Evolutionary conservation across 2,329 filamentous ascomycete species (phyloP), one percentile per base, ranked within the genome.

Genomic region (Pyricularia grisea): DNA sequence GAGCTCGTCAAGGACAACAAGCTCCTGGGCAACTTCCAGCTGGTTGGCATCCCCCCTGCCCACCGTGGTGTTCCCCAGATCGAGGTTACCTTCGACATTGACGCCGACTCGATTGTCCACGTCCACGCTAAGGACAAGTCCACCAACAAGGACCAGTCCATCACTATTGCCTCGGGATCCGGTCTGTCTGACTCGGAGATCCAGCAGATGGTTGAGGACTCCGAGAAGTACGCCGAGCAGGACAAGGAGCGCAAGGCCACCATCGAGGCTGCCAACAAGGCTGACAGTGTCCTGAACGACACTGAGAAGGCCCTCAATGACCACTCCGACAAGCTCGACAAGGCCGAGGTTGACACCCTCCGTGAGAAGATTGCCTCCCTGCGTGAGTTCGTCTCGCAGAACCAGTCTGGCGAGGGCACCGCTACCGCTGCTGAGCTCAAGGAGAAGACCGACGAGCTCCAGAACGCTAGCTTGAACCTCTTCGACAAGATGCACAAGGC

Each of bases 401-500:
- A 88, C 87, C 94, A 97, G 85, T 88, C 92, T 76, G 94, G 94
- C 73, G 95, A 99, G 85, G 89, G 90, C 77, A 88, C 85, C 72
- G 88, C 92, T 77, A 96, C 93, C 71, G 92, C 94, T 67, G 92
- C 92, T 73, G 92, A 98, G 83, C 90, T 99, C 82, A 98, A 98
- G 92, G 89, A 92, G 85, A 97, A 97, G 92, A 96, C 92, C 76
- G 95, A 98, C 74, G 94, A 97, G 83, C 92, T 99, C 78, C 95
- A 98, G 85, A 92, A 91, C 80, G 92, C 94, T 74, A 94, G 91
- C 82, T 86, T 99, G 83, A 97, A 92, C 84, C 90, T 98, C 77
- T 98, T 99, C 81, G 95, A 98, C 86, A 97, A 98, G 91, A 97
- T 99, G 92, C 94, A 99, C 92, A 96, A 97, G 87, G 93, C 94